Percentiles rank a stretch among this genome's conserved stretches.
These are phyloP conservation scores for Backusella tuberculispora DNA, from an alignment of 192 early-diverging fungal genomes.

Conservation along the genomic window DNA sequence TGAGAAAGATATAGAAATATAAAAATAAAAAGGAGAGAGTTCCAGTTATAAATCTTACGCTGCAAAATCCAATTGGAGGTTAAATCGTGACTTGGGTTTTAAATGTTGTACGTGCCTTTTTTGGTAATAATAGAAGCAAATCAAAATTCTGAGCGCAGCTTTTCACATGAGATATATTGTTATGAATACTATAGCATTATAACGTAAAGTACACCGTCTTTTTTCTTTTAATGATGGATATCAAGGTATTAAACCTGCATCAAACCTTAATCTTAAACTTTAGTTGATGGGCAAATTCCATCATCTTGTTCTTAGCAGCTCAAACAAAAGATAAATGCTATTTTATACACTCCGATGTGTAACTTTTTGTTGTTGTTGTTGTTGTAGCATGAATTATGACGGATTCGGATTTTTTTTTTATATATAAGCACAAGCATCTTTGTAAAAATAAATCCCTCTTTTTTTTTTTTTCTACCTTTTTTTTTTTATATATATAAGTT, in stretches of 20 bases:
- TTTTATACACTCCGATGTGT: background rate
- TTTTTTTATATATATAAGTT: background rate
- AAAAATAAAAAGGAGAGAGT: background rate
- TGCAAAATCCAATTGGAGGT: slow-evolving; percentile 8
- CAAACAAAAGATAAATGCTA: background rate
- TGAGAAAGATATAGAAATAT: background rate
- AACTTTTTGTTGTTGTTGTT: background rate
- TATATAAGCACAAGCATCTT: background rate
- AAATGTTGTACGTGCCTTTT: background rate
- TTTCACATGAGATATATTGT: background rate
- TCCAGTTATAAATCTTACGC: background rate
- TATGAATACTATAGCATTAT: background rate
- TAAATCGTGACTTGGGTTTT: background rate
- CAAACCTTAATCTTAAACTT: background rate
- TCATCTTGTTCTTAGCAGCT: background rate
- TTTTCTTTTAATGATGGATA: background rate
- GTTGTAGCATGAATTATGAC: background rate
- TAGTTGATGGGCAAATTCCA: background rate
- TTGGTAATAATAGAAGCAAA: background rate
- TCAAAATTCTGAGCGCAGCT: too few species aligned
- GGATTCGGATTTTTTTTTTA: background rate
- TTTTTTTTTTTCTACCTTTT: background rate
- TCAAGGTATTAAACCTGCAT: background rate
- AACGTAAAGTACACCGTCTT: background rate
- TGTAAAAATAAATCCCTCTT: background rate